phyloP scores from a whole-genome alignment of 2,329 filamentous ascomycete species.

The Cladosporium sp. region DNA sequence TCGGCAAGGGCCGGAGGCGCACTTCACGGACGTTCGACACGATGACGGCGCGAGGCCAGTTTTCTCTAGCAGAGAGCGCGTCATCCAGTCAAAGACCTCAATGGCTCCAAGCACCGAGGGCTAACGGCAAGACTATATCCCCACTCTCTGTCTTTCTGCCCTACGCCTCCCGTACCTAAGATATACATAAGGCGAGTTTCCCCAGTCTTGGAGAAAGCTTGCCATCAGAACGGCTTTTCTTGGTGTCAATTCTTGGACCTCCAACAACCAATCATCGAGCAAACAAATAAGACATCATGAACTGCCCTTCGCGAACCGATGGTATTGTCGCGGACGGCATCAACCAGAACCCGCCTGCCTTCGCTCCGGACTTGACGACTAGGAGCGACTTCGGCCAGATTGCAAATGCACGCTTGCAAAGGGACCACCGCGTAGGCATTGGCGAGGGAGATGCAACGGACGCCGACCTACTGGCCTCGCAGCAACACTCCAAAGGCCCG shows the following conservation, averaged over 20 bases:
- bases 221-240: slow-evolving; percentile 3
- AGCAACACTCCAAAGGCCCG: slow-evolving; percentile 1
- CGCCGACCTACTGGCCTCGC: not conserved
- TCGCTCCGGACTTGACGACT: slow-evolving; percentile 59
- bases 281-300: slow-evolving; percentile 44
- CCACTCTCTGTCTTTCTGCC: slow-evolving; percentile 4
- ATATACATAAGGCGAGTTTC: slow-evolving; percentile 5
- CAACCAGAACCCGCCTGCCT: slow-evolving; percentile 58
- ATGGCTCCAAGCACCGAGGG: not conserved
- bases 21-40: too few species aligned
- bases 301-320: slow-evolving; percentile 61
- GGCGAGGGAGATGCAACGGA: slow-evolving; percentile 26
- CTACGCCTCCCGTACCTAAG: not conserved
- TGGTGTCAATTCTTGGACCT: not conserved
- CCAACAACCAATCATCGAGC: not conserved
- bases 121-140: not conserved
- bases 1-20: not conserved
- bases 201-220: slow-evolving; percentile 13
- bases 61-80: not conserved
- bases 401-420: slow-evolving; percentile 53
- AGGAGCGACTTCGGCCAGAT: slow-evolving; percentile 59
- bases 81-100: slow-evolving; percentile 4
- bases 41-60: not conserved
- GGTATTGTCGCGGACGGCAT: slow-evolving; percentile 49
- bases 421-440: slow-evolving; percentile 36